Evolutionary conservation across 2,329 filamentous ascomycete genomes (phyloP), one percentile per base, ranked within the genome.

Genomic region (Phoma herbarum): DNA sequence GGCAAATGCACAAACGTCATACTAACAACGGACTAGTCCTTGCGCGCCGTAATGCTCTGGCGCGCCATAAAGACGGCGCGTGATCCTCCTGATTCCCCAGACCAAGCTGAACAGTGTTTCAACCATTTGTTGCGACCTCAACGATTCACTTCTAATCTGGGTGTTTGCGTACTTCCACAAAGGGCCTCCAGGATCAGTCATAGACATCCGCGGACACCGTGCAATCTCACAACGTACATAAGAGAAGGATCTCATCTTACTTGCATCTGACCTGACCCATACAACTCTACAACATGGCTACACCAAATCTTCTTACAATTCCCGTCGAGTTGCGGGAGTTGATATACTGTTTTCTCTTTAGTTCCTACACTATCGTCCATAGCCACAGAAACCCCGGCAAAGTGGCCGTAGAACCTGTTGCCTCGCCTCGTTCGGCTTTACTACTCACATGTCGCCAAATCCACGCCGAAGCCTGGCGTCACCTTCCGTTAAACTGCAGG

Each of bases 261-360:
- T 39, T 47, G 56, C 41, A 46, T 54, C 25, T 9, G 31, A 51
- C 28, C 41, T 51, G 52, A 63, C 47, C 22, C 22, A 26, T 41
- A 35, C 41, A 11, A 22, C 18, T 11, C 2, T 23, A 29, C 33
- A 28, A 33, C 20, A 65, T 64, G 60, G 35, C 62, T 57, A 49
- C 57, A 22, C 55, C 74, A 41, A 64, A 57, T n/a, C 60, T 76
- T n/a, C 59, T 77, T 8, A 62, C 68, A 2, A 58, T 77, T 14
- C 75, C 75, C 0, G 55, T 70, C 2, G 75, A 77, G 60, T 57
- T 77, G 8, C 66, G 75, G 28, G 71, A 75, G 46, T 50, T 74
- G 26, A 75, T 77, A 43, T 77, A 76, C 49, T 63, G 60, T n/a
- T 64, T 72, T 29, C 63, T 77, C 33, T 77, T 75, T 57, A 66